Conservation (phyloP, 352 stramenopile species). For the Pythium phragmitis region DNA sequence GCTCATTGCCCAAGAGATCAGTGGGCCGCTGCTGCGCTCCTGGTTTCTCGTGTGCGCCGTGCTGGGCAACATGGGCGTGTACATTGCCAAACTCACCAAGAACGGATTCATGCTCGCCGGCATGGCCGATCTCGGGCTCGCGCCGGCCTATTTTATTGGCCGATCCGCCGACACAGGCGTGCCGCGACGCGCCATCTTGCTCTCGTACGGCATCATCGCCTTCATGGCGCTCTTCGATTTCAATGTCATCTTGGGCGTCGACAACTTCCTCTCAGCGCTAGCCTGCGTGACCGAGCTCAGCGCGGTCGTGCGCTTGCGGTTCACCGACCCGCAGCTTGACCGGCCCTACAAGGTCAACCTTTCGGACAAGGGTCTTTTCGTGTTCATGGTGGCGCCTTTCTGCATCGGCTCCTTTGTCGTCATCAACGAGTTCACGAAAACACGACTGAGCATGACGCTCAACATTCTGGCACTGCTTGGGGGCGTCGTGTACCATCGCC, state of each 20-base stretch:
- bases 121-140: slow-evolving; percentile 87
- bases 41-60: slow-evolving; percentile 83
- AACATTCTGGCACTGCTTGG: slow-evolving; percentile 51
- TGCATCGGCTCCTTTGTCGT: slow-evolving; percentile 61
- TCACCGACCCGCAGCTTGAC: slow-evolving; percentile 64
- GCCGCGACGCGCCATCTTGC: slow-evolving; percentile 66
- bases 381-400: slow-evolving; percentile 51
- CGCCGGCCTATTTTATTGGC: slow-evolving; percentile 84
- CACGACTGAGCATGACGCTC: slow-evolving; percentile 44
- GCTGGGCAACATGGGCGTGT: slow-evolving; percentile 91
- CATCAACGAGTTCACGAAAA: slow-evolving; percentile 69
- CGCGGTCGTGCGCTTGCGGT: slow-evolving; percentile 89
- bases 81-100: slow-evolving; percentile 93
- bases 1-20: slow-evolving; percentile 84
- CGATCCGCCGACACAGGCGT: slow-evolving; percentile 55
- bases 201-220: slow-evolving; percentile 86
- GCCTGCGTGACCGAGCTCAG: slow-evolving; percentile 90
- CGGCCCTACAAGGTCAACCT: slow-evolving; percentile 79
- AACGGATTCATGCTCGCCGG: slow-evolving; percentile 91
- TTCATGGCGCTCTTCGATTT: slow-evolving; percentile 89
- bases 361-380: slow-evolving; percentile 47
- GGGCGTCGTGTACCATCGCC: slow-evolving; percentile 53
- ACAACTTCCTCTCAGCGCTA: slow-evolving; percentile 93
- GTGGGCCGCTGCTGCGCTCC: slow-evolving; percentile 74
- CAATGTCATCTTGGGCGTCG: slow-evolving; percentile 85